Conservation (phyloP, 2,329 filamentous ascomycete species). For the Paraconiothyrium brasiliense region DNA sequence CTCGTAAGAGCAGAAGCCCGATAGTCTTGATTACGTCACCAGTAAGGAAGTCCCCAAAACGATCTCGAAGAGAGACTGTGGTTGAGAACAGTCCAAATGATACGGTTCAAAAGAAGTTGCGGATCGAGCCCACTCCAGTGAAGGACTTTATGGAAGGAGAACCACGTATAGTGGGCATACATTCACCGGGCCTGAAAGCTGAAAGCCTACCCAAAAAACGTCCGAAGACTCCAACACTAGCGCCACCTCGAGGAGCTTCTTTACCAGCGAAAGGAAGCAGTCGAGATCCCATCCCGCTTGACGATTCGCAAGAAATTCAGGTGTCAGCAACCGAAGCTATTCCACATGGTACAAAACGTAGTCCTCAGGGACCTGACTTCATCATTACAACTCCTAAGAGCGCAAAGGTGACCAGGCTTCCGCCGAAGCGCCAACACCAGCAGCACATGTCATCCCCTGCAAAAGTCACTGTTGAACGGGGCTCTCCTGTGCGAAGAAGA, state of each 20-base stretch:
- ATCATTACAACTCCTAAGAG: conserved; percentile 6
- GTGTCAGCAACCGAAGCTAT: neutral
- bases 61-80: neutral
- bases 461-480: neutral
- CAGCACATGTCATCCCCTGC: conserved; percentile 1
- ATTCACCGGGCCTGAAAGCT: conserved; percentile 2
- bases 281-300: conserved; percentile 34
- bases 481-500: neutral
- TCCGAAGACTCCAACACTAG: neutral
- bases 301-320: conserved; percentile 37
- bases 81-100: neutral
- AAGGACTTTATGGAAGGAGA: neutral
- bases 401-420: neutral
- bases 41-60: neutral
- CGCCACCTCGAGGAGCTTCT: neutral
- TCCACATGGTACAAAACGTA: neutral
- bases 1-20: neutral
- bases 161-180: neutral
- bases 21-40: conserved; percentile 5
- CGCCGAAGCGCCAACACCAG: neutral
- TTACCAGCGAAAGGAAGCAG: conserved; percentile 25
- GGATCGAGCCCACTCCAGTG: neutral
- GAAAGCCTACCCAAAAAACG: neutral
- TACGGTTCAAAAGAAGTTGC: neutral
- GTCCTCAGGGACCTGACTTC: neutral